Evolutionary conservation across 768 basidiomycete genomes (phyloP), one percentile per base, ranked within the genome.

Genomic region (Hortiboletus campestris): DNA sequence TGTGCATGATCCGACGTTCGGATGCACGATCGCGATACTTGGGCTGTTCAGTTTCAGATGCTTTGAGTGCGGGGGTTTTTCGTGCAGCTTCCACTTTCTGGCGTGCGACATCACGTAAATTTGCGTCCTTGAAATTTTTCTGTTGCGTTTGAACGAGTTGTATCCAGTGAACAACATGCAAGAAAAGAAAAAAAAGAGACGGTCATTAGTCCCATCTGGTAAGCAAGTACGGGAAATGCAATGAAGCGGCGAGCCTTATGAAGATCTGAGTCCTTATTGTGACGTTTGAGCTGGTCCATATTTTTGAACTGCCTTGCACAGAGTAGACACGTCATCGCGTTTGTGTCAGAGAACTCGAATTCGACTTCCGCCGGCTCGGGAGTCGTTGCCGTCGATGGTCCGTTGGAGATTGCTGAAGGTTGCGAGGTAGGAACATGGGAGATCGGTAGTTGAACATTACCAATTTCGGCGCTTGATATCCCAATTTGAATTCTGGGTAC

Each of bases 21-120:
- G 88, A 89, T 2, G 97, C 97, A 25, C 97, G 87, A 71, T 99
- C 97, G 36, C 95, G 86, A 73, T 99, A 98, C 69, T 93, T 94
- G 2, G 92, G 87, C 59, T 81, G 80, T 25, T 84, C 81, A 22
- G 49, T 75, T 41, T 72, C 68, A 4, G 63, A 29, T 43, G 69
- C 32, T 49, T 62, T 69, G 22, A 63, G 29, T 6, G 65, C 42
- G 31, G 70, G 56, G 2, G 67, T 61, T 57, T 78, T 78, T 42
- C 80, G 75, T 3, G 74, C 70, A 9, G 77, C 78, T 20, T 71
- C 65, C 13, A 79, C 79, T 67, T 92, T 90, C 60, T 87, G 83
- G 2, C 82, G 82, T 6, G 91, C 91, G 22, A 86, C 69, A 14
- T 93, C 89, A 60, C 89, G 84, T 35, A 89, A 70, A 63, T 78